A percentile compares a stretch with the other conserved stretches of the same genome.
Conservation (phyloP, 1,284 basidiomycete species). For the Cerrena zonata region DNA sequence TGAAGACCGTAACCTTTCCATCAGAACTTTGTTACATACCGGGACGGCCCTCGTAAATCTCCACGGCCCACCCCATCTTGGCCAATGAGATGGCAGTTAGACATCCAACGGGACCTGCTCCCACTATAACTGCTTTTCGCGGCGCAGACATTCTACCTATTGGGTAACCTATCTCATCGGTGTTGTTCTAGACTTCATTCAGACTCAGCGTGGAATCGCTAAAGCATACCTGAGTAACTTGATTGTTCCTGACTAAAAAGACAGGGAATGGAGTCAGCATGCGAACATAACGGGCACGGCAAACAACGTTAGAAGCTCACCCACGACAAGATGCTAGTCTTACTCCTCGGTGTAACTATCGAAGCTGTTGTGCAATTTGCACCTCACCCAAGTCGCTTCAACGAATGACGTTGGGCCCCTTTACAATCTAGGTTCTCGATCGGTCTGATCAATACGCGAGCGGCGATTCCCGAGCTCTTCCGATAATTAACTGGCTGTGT, state of each 20-base stretch:
- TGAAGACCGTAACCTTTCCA: slow-evolving; percentile 11
- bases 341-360: neutral
- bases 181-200: slow-evolving; percentile 10
- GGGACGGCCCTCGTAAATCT: slow-evolving; percentile 83
- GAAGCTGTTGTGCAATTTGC: neutral
- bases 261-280: neutral
- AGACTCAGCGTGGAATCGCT: neutral
- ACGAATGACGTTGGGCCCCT: no score
- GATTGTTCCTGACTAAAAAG: neutral
- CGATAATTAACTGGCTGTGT: neutral
- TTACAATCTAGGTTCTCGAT: neutral
- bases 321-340: neutral
- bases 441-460: neutral
- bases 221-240: neutral
- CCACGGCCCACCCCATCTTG: slow-evolving; percentile 83
- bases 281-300: neutral
- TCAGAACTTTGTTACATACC: slow-evolving; percentile 43
- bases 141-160: slow-evolving; percentile 9
- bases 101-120: slow-evolving; percentile 93
- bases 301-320: neutral
- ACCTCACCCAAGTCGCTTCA: neutral
- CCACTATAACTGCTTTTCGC: slow-evolving; percentile 59
- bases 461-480: neutral
- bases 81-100: slow-evolving; percentile 84
- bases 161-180: slow-evolving; percentile 5